Evolutionary conservation across 345 rosid species (phyloP), one percentile per base, ranked within the genome.

Genomic region (Gossypioides kirkii): DNA sequence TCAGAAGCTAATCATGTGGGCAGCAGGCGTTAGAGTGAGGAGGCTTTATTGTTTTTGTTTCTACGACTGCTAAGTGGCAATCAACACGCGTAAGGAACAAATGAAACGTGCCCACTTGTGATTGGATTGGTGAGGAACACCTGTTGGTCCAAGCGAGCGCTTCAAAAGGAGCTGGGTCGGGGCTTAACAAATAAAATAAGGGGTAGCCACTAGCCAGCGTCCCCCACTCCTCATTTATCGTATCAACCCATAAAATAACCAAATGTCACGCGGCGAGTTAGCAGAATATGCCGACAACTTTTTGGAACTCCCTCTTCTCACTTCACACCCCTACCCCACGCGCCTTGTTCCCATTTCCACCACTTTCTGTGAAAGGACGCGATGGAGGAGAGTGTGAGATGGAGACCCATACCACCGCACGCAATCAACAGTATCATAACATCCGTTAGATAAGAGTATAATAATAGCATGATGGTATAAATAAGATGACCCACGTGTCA

Each of bases 261-360:
- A 17, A 32, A 77, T 65, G 73, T 75, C 77, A 79, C 77, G 77
- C 84, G 78, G 80, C 85, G 81, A 77, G 73, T 14, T 72, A 81
- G 77, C 77, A 65, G 84, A 77, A 77, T 70, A 72, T 74, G 82
- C 79, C 76, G 84, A 79, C 77, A 77, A 70, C 78, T 79, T 78
- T 70, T 77, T 79, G 77, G 70, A 79, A 73, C 76, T 22, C 10
- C 28, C 25, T 17, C 42, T n/a, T 62, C 26, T 18, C 68, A 62
- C 26, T 38, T 38, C 49, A 38, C 65, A 14, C n/a, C 68, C 2
- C 0, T n/a, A n/a, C 16, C 6, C n/a, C 68, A 62, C 68, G 47
- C 68, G 14, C 26, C 23, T 0, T 1, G 10, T 53, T 54, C 25
- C 25, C 38, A 32, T 32, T 32, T 32, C 38, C 38, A 32, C 22